Evolutionary conservation across 441 rosid species (phyloP), one percentile per base, ranked within the genome.

Genomic region (Populus hybrid): DNA sequence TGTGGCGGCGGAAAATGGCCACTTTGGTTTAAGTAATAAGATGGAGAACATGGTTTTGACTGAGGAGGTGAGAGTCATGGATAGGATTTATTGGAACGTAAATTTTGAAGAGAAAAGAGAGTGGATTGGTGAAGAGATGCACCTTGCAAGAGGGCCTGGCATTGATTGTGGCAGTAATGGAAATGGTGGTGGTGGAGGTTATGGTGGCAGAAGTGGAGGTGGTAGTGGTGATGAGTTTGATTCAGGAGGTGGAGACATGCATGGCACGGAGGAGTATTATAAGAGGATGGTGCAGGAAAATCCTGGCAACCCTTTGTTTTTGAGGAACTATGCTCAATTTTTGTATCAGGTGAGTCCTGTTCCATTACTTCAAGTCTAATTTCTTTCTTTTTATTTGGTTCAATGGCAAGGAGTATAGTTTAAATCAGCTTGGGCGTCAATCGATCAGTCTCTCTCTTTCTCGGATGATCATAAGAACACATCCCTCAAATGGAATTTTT

Each of bases 111-210:
- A n/a, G 79, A 77, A 74, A 63, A 71, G 35, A 59, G 66, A 77
- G 59, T 8, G 66, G 14, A 76, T 21, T 32, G 57, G 66, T 68
- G 80, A 84, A 74, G 84, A 84, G 59, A 82, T 82, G 84, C 71
- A 83, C 83, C 85, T 84, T 26, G 86, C 92, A 2, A 83, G 66
- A 79, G 92, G 90, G 36, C 80, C 83, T 35, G 89, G 87, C 24
- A 73, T 82, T 59, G 86, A 38, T 63, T 75, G 72, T 5, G 72
- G 75, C 18, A 26, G 10, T 7, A 35, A 35, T 35, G 38, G 38
- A 35, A 35, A 35, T 7, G 78, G 75, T 6, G 65, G 75, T 0
- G 68, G 75, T 7, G 75, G 80, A 12, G 75, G 72, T 3, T 72
- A 76, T 3, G 78, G 84, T 7, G 73, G 76, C 2, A 46, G 78